Conservation (phyloP, 495 filamentous ascomycete species). For the Talaromyces borbonicus region DNA sequence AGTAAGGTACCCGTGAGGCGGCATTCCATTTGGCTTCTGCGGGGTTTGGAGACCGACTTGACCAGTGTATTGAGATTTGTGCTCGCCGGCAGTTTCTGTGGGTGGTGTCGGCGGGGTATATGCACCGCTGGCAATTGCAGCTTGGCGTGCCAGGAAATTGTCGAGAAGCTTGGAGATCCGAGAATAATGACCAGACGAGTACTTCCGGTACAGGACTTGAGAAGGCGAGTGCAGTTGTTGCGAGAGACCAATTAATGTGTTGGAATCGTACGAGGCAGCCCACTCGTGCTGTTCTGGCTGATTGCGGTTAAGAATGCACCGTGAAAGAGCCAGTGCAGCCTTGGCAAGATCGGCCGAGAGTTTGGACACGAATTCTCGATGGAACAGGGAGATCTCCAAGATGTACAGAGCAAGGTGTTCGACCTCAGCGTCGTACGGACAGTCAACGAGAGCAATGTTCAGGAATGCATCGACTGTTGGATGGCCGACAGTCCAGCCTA, state of each 20-base stretch:
- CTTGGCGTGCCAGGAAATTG: constrained; percentile 77
- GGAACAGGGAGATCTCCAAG: constrained; percentile 86
- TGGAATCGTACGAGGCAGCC: constrained; percentile 71
- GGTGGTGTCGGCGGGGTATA: constrained; percentile 65
- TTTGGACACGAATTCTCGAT: constrained; percentile 88
- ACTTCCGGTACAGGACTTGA: constrained; percentile 77
- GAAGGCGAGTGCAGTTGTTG: constrained; percentile 84
- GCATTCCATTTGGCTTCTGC: constrained; percentile 62
- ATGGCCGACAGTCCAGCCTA: constrained; percentile 92
- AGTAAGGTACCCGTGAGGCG: constrained; percentile 78
- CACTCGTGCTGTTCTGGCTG: constrained; percentile 68
- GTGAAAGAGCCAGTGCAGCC: constrained; percentile 73
- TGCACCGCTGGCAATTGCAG: constrained; percentile 57
- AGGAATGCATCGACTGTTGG: constrained; percentile 92
- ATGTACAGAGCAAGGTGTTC: constrained; percentile 94
- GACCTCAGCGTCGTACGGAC: constrained; percentile 63
- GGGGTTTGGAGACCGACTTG: constrained; percentile 64
- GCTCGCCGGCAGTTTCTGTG: constrained; percentile 46
- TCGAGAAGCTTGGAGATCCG: constrained; percentile 73
- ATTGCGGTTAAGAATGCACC: constrained; percentile 73
- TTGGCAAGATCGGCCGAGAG: constrained; percentile 84
- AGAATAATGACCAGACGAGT: constrained; percentile 70
- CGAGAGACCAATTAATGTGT: constrained; percentile 69
- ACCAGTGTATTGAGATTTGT: constrained; percentile 37
- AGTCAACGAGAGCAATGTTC: constrained; percentile 59